Conservation (phyloP, 805 yeast genomes). For the Scheffersomyces coipomensis region DNA sequence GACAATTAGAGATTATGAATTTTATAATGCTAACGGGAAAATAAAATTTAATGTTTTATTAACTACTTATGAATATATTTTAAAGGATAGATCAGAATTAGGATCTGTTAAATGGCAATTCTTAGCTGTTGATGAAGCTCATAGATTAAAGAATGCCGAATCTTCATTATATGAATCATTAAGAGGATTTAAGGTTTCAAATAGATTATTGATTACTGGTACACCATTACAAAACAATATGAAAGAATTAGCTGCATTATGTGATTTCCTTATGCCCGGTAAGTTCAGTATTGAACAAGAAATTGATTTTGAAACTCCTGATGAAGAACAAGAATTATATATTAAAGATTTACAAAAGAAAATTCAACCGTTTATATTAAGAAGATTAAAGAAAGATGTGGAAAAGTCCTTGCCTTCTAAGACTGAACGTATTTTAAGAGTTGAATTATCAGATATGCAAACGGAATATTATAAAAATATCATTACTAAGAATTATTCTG, state of each 20-base stretch:
- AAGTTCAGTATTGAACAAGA: constrained; percentile 86
- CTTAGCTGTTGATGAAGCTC: constrained; percentile 98
- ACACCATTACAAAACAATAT: constrained; percentile 96
- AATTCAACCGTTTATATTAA: constrained; percentile 86
- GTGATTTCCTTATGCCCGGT: constrained; percentile 96
- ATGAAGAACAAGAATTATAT: constrained; percentile 82
- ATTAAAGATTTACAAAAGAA: constrained; percentile 82
- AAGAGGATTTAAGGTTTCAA: constrained; percentile 75
- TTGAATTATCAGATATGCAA: constrained; percentile 91
- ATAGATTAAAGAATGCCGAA: constrained; percentile 90
- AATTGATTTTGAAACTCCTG: constrained; percentile 89
- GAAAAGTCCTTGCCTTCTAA: constrained; percentile 96
- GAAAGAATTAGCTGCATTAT: constrained; percentile 91
- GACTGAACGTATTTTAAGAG: constrained; percentile 91
- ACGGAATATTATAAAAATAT: constrained; percentile 94
- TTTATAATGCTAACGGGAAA: constrained; percentile 63
- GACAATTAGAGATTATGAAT: constrained; percentile 81
- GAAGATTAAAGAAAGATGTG: constrained; percentile 95
- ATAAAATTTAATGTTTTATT: constrained; percentile 88
- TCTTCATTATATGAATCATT: constrained; percentile 89
- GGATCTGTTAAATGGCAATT: constrained; percentile 92
- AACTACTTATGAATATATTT: constrained; percentile 94
- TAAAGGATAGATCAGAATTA: constrained; percentile 80
- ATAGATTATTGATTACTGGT: constrained; percentile 91
- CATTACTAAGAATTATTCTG: constrained; percentile 86